These are phyloP conservation scores for Lumnitzera racemosa DNA, from an alignment of 345 rosid genomes.

Conservation along the genomic window DNA sequence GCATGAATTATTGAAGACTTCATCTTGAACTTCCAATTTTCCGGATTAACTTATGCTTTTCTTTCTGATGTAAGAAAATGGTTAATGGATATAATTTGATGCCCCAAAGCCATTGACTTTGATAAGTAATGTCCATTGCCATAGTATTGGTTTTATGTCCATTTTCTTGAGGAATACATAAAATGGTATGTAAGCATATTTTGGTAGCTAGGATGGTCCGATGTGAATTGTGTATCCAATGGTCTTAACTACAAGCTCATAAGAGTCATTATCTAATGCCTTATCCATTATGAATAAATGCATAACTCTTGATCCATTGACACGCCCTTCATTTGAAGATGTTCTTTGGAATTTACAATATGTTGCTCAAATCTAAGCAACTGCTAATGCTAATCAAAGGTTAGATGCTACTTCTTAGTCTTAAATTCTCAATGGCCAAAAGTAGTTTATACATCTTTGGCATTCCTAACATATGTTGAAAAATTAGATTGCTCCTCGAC, in stretches of 20 bases:
- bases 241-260: slow-evolving; percentile 80
- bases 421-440: neutral
- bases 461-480: no score
- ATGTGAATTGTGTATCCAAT: slow-evolving; percentile 73
- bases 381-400: slow-evolving; percentile 69
- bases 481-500: no score
- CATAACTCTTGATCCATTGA: slow-evolving; percentile 52
- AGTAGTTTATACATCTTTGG: no score
- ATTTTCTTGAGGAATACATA: no score
- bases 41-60: no score
- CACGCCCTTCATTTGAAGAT: slow-evolving; percentile 80
- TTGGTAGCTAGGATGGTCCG: slow-evolving; percentile 94
- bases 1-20: slow-evolving; percentile 33
- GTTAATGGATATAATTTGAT: no score
- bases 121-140: no score
- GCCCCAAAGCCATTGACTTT: no score
- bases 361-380: slow-evolving; percentile 87
- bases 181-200: slow-evolving; percentile 50
- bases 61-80: no score
- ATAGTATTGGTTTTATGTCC: no score
- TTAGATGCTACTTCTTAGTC: slow-evolving; percentile 56
- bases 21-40: no score
- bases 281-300: slow-evolving; percentile 85
- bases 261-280: slow-evolving; percentile 68
- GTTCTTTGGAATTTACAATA: slow-evolving; percentile 91